phyloP scores from a whole-genome alignment of 768 basidiomycete species.

The Leucocoprinus leucothites region DNA sequence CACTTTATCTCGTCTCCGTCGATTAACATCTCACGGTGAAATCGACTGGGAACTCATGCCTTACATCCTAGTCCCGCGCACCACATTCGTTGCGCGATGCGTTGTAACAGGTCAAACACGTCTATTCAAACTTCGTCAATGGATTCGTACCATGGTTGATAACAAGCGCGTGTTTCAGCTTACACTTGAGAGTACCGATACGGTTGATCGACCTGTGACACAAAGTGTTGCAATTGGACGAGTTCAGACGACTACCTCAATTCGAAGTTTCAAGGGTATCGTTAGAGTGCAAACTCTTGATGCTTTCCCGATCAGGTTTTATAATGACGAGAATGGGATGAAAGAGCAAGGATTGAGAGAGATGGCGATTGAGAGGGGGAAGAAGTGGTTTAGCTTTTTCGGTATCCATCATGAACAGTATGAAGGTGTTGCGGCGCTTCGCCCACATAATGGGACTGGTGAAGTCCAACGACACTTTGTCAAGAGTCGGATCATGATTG shows the following conservation, averaged over 20 bases:
- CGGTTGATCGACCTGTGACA: constrained; percentile 36
- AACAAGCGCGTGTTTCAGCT: constrained; percentile 41
- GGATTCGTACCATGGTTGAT: constrained; percentile 31
- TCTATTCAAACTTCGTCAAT: constrained; percentile 43
- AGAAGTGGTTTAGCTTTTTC: constrained; percentile 51
- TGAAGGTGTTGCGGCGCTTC: constrained; percentile 46
- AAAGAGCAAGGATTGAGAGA: constrained; percentile 25
- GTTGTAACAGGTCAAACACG: constrained; percentile 50
- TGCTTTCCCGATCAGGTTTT: constrained; percentile 52
- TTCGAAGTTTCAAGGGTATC: constrained; percentile 46
- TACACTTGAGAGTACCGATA: constrained; percentile 48
- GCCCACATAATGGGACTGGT: constrained; percentile 23
- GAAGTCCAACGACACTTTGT: constrained; percentile 48
- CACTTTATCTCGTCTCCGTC: constrained; percentile 43
- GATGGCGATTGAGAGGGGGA: constrained; percentile 43
- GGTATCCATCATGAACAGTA: constrained; percentile 58
- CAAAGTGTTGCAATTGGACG: constrained; percentile 37
- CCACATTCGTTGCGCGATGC: constrained; percentile 48
- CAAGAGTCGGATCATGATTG: constrained; percentile 57
- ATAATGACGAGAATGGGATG: constrained; percentile 36
- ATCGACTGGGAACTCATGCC: constrained; percentile 57
- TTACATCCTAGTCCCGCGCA: constrained; percentile 52
- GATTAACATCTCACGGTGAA: constrained; percentile 50
- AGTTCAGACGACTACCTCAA: constrained; percentile 36
- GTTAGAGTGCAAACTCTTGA: constrained; percentile 47